A percentile compares a stretch with the other conserved stretches of the same genome.
phyloP scores from a whole-genome alignment of 148 eudicot genomes.

The Rhododendron ovatum region DNA sequence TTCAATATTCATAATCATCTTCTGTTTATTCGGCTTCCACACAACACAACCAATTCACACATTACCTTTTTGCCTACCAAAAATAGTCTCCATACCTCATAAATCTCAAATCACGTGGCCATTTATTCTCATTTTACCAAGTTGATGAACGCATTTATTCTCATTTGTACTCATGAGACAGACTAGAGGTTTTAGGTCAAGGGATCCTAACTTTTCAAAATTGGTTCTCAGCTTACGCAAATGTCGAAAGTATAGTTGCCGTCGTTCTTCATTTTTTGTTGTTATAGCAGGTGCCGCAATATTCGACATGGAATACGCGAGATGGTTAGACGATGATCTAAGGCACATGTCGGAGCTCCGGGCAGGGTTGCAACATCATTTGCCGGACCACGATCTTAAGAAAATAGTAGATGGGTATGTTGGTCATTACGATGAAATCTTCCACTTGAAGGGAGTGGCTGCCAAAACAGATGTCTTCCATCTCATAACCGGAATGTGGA shows the following conservation, averaged over 20 bases:
- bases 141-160: background rate
- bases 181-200: background rate
- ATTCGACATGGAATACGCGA: constrained; percentile 90
- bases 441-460: constrained; percentile 64
- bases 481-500: constrained; percentile 88
- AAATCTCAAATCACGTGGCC: background rate
- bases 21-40: too few relatives aligned
- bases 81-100: background rate
- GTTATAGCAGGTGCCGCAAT: constrained; percentile 79
- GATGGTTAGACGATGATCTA: constrained; percentile 95
- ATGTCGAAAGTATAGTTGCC: too few relatives aligned
- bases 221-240: background rate
- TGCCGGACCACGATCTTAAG: constrained; percentile 72
- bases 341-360: constrained; percentile 85
- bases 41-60: background rate
- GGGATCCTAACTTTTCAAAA: background rate
- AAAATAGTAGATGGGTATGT: constrained; percentile 84
- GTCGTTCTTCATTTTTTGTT: background rate
- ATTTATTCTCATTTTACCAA: background rate
- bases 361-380: constrained; percentile 68
- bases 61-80: background rate
- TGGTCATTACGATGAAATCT: constrained; percentile 85
- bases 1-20: too few relatives aligned
- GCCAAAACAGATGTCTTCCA: constrained; percentile 89
- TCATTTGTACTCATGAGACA: background rate